Evolutionary conservation across 2,329 filamentous ascomycete species (phyloP).

Genomic region (Claviceps purpurea): DNA sequence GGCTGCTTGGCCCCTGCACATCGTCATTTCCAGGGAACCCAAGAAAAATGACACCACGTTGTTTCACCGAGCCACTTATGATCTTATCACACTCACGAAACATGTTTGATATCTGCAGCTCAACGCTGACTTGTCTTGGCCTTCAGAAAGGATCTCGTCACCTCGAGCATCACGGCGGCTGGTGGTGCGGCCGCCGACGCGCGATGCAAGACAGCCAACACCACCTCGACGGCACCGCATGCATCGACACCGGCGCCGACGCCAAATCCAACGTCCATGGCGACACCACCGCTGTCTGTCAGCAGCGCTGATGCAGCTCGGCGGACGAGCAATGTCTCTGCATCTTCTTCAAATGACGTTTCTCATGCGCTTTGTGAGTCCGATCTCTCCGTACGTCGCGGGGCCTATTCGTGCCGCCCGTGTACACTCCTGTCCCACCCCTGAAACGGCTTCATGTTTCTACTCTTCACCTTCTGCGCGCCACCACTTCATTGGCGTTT

Average conservation of each 20-base stretch:
- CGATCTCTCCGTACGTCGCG: not conserved
- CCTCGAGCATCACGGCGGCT: constrained; percentile 23
- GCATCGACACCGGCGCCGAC: not conserved
- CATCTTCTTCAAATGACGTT: constrained; percentile 20
- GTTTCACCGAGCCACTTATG: not conserved
- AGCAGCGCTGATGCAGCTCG: constrained; percentile 21
- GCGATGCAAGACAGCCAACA: constrained; percentile 5
- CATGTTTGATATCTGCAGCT: no score
- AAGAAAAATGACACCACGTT: not conserved
- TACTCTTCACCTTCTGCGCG: not conserved
- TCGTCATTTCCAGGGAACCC: no score
- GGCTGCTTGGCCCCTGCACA: no score
- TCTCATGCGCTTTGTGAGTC: constrained; percentile 37
- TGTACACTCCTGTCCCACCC: not conserved
- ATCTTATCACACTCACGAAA: no score
- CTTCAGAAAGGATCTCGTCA: constrained; percentile 30
- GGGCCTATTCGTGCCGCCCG: no score
- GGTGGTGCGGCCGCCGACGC: constrained; percentile 28
- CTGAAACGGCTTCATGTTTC: no score
- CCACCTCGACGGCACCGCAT: no score
- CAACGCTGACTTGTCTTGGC: not conserved
- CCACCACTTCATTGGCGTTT: not conserved
- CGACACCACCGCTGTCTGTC: constrained; percentile 8
- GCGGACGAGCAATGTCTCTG: constrained; percentile 23
- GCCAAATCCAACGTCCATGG: not conserved